Conservation (phyloP, 129 eudicot species). For the Chrysanthemum seticuspe region DNA sequence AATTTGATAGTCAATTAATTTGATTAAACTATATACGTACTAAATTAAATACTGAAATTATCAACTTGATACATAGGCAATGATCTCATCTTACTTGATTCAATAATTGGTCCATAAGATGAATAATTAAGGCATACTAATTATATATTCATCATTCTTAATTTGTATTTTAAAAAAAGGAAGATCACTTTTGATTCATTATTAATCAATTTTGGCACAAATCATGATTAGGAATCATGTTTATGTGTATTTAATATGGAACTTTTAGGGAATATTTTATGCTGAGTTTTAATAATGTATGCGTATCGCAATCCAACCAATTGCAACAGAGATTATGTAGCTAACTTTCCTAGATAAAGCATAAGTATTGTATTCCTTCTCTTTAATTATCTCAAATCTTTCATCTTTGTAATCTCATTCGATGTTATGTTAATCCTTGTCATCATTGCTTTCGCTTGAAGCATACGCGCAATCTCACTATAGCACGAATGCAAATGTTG, state of each 20-base stretch:
- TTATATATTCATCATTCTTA: conserved; percentile 8
- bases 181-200: conserved; percentile 29
- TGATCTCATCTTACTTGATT: conserved; percentile 12
- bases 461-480: conserved; percentile 3
- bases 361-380: conserved; percentile 23
- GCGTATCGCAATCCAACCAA: conserved; percentile 1
- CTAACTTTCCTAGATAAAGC: neutral
- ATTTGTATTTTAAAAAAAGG: conserved; percentile 24
- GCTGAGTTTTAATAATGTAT: neutral
- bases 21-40: neutral
- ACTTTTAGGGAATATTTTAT: neutral
- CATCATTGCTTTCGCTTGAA: conserved; percentile 16
- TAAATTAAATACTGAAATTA: neutral
- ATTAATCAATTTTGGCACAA: neutral
- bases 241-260: conserved; percentile 6
- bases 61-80: conserved; percentile 7
- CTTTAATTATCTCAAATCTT: conserved; percentile 13
- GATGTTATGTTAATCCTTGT: conserved; percentile 12
- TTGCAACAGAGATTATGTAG: conserved; percentile 4
- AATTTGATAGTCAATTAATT: neutral
- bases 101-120: conserved; percentile 16
- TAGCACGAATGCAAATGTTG: neutral
- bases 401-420: conserved; percentile 14
- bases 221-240: conserved; percentile 30
- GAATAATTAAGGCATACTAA: conserved; percentile 20